phyloP scores from a whole-genome alignment of 164 flowering plant species.

The Vitis cinerea region DNA sequence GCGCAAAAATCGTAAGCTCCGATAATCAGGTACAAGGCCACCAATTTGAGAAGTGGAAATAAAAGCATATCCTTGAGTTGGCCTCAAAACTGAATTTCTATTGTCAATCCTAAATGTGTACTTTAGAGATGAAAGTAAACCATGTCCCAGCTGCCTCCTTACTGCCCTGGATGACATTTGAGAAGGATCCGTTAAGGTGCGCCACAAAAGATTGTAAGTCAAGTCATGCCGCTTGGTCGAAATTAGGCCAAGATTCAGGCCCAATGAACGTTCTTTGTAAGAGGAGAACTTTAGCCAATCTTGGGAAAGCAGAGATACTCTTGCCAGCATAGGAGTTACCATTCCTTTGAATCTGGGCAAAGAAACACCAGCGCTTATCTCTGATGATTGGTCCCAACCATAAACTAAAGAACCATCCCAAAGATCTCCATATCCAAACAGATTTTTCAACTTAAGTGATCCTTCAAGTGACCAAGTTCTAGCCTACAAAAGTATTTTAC shows the following conservation, averaged over 20 bases:
- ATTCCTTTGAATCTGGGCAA: constrained; percentile 67
- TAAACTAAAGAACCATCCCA: constrained; percentile 87
- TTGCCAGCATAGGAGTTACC: constrained; percentile 58
- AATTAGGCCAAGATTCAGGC: constrained; percentile 73
- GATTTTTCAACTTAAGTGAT: constrained; percentile 71
- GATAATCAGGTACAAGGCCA: constrained; percentile 80
- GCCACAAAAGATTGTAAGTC: constrained; percentile 80
- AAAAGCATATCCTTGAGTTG: constrained; percentile 82
- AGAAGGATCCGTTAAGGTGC: constrained; percentile 82
- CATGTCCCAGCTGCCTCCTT: constrained; percentile 91
- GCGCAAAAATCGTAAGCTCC: constrained; percentile 74
- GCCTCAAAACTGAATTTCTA: constrained; percentile 78
- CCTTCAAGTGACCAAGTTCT: constrained; percentile 87
- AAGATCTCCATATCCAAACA: constrained; percentile 82
- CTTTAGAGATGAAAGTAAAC: constrained; percentile 69
- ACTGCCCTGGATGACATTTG: constrained; percentile 67
- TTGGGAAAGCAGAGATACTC: constrained; percentile 71
- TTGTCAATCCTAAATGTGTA: constrained; percentile 73
- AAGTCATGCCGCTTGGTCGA: constrained; percentile 70
- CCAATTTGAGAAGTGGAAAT: constrained; percentile 68
- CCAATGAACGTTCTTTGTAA: constrained; percentile 72
- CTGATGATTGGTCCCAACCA: constrained; percentile 79
- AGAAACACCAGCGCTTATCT: constrained; percentile 75
- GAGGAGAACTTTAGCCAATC: constrained; percentile 92
- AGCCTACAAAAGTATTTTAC: constrained; percentile 58